Conservation (phyloP, 2,329 filamentous ascomycete genomes). For the Alternaria conjuncta region DNA sequence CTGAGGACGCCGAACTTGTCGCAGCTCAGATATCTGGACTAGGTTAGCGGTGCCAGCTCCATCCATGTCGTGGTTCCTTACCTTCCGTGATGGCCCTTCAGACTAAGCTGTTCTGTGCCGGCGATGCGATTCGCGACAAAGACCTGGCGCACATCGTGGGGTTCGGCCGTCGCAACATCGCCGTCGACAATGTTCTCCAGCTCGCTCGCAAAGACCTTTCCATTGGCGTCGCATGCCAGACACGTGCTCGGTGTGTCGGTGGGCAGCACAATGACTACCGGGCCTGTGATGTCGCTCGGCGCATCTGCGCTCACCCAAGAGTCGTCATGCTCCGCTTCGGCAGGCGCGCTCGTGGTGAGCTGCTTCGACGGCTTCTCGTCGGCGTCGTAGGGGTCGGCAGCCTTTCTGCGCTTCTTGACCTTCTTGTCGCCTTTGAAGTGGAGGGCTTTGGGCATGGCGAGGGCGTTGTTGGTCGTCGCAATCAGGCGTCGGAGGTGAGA, state of each 20-base stretch:
- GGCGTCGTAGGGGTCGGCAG: conserved; percentile 58
- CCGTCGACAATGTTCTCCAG: conserved; percentile 89
- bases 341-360: conserved; percentile 42
- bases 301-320: conserved; percentile 89
- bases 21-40: conserved; percentile 76
- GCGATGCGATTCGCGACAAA: conserved; percentile 87
- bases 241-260: conserved; percentile 71
- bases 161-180: conserved; percentile 84
- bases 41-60: neutral
- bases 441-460: conserved; percentile 82
- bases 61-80: conserved; percentile 42
- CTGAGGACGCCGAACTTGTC: conserved; percentile 81
- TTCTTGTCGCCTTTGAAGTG: conserved; percentile 98
- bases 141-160: conserved; percentile 93
- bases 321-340: conserved; percentile 71
- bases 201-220: conserved; percentile 80
- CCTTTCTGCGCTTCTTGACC: conserved; percentile 86
- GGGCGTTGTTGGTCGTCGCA: conserved; percentile 11
- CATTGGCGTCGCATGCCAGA: conserved; percentile 83
- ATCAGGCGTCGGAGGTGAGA: conserved; percentile 18
- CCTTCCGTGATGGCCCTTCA: conserved; percentile 91
- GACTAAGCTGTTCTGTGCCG: conserved; percentile 80
- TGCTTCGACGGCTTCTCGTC: conserved; percentile 44
- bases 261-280: conserved; percentile 81
- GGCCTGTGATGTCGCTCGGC: conserved; percentile 76